Percentiles rank a stretch among this genome's conserved stretches.
These are phyloP conservation scores for Seiridium cupressi DNA, from an alignment of 2,329 filamentous ascomycete genomes.

Conservation along the genomic window DNA sequence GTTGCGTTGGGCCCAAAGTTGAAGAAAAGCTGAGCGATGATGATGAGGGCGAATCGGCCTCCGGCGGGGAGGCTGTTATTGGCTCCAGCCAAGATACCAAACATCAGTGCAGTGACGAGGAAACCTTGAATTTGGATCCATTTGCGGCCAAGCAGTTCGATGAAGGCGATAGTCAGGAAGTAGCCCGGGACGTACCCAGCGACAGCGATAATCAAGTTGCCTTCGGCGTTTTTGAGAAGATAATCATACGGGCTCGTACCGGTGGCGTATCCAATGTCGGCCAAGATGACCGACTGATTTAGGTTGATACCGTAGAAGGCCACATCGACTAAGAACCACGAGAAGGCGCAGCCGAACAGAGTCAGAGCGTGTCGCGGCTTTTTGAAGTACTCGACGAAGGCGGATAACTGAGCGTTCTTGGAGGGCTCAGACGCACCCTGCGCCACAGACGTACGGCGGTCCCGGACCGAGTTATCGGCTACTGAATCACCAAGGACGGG, in stretches of 20 bases:
- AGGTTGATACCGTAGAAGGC: constrained; percentile 55
- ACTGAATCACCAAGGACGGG: not conserved
- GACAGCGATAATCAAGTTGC: constrained; percentile 62
- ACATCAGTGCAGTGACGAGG: constrained; percentile 41
- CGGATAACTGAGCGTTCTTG: constrained; percentile 5
- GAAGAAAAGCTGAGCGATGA: constrained; percentile 48
- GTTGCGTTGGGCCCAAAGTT: constrained; percentile 25
- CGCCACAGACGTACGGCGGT: not conserved
- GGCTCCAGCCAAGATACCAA: constrained; percentile 45
- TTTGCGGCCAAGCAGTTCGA: constrained; percentile 62
- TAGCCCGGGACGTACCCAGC: constrained; percentile 65
- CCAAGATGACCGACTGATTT: constrained; percentile 60
- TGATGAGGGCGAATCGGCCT: constrained; percentile 42
- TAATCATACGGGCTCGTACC: constrained; percentile 53
- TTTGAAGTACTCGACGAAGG: constrained; percentile 9
- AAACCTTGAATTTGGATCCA: constrained; percentile 55
- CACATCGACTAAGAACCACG: constrained; percentile 33
- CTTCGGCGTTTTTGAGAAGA: constrained; percentile 59
- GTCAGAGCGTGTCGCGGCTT: not conserved
- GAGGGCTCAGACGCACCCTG: not conserved
- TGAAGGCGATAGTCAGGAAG: constrained; percentile 60
- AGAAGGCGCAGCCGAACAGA: constrained; percentile 2
- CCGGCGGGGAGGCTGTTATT: constrained; percentile 33
- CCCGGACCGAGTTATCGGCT: not conserved
- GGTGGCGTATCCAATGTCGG: constrained; percentile 57